Evolutionary conservation across 345 rosid genomes (phyloP).

Genomic region (Dimocarpus longan): DNA sequence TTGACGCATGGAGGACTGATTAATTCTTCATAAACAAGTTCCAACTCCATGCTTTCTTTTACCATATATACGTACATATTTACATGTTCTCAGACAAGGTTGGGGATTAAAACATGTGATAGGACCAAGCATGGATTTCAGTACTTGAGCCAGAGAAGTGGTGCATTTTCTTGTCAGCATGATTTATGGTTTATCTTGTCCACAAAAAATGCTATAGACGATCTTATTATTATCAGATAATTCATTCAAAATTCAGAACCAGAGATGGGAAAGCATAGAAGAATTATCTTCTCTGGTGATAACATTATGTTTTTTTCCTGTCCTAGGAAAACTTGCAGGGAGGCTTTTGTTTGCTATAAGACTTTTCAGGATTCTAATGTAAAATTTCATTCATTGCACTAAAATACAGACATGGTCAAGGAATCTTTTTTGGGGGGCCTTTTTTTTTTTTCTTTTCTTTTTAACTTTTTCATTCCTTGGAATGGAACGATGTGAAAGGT

Average conservation of each 20-base stretch:
- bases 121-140: not conserved
- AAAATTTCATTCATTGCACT: constrained; percentile 17
- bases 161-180: no score
- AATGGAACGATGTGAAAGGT: constrained; percentile 24
- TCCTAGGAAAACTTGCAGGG: not conserved
- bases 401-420: constrained; percentile 9
- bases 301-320: not conserved
- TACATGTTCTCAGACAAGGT: not conserved
- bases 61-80: not conserved
- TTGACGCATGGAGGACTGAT: not conserved
- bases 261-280: not conserved
- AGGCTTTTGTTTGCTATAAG: not conserved
- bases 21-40: no score
- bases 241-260: not conserved
- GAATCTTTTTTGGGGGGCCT: constrained; percentile 36
- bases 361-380: constrained; percentile 33
- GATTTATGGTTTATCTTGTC: not conserved
- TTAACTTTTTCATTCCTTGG: constrained; percentile 26
- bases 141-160: not conserved
- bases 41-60: not conserved
- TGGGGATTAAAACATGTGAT: not conserved
- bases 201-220: not conserved
- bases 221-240: not conserved
- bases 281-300: not conserved
- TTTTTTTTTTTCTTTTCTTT: not conserved